Evolutionary conservation across 139 green algal genomes (phyloP).

Genomic region (Volvox reticuliferus): DNA sequence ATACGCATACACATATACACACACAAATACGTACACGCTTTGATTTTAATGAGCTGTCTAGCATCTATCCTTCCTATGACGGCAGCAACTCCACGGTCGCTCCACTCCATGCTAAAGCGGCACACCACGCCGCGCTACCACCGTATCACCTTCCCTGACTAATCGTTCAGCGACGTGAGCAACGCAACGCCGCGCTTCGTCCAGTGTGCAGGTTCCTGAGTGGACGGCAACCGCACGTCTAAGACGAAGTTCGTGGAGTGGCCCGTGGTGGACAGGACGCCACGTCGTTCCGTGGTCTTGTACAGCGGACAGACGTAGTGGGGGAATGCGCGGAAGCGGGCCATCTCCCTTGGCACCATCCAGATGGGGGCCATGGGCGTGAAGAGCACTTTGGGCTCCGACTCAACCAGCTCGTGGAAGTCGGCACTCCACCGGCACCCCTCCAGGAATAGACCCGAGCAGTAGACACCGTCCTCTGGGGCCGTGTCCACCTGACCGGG

Average conservation of each 20-base stretch:
- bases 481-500: conserved; percentile 44
- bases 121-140: neutral
- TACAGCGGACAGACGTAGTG: conserved; percentile 88
- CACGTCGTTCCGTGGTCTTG: conserved; percentile 82
- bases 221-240: conserved; percentile 76
- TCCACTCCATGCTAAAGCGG: too few species aligned
- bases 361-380: conserved; percentile 79
- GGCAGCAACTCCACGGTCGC: too few species aligned
- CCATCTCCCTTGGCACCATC: conserved; percentile 72
- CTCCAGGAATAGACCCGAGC: conserved; percentile 85
- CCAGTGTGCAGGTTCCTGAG: conserved; percentile 74
- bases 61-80: too few species aligned
- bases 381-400: conserved; percentile 81
- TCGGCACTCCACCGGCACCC: conserved; percentile 74
- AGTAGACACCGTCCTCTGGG: conserved; percentile 83
- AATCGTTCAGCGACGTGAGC: conserved; percentile 64
- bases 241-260: conserved; percentile 93
- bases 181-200: conserved; percentile 80
- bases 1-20: too few species aligned
- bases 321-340: conserved; percentile 59
- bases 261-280: conserved; percentile 82
- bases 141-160: neutral
- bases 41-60: too few species aligned
- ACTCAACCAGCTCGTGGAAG: conserved; percentile 73
- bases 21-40: too few species aligned